Percentiles rank a stretch among this genome's conserved stretches.
These are phyloP conservation scores for Penicillium steckii DNA, from an alignment of 495 filamentous ascomycete genomes.

Conservation along the genomic window DNA sequence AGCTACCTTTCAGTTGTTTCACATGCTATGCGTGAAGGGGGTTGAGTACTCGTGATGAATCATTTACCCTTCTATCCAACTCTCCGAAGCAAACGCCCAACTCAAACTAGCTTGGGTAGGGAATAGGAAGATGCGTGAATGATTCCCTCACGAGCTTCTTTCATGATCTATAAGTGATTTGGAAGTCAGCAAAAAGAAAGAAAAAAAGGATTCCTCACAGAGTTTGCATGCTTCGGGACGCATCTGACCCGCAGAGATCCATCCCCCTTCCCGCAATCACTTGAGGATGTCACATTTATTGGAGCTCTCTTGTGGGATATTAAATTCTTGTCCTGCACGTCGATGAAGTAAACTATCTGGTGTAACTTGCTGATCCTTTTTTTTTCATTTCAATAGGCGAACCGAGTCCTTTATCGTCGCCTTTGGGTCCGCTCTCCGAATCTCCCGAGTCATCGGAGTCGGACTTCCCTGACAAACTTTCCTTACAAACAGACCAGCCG, in stretches of 20 bases:
- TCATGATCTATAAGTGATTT: neutral
- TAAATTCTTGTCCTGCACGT: slow-evolving; percentile 1
- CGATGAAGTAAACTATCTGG: neutral
- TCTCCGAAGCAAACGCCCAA: neutral
- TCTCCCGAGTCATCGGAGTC: slow-evolving; percentile 40
- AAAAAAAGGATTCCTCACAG: neutral
- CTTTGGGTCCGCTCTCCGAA: slow-evolving; percentile 41
- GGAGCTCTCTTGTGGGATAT: slow-evolving; percentile 4
- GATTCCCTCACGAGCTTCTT: neutral
- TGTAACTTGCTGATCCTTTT: slow-evolving; percentile 21
- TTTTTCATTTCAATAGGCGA: slow-evolving; percentile 41
- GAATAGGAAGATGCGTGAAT: neutral
- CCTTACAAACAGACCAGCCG: slow-evolving; percentile 38
- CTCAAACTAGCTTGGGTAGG: neutral
- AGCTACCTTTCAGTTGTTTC: slow-evolving; percentile 22
- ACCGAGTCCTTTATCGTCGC: slow-evolving; percentile 49
- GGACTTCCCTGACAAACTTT: slow-evolving; percentile 60
- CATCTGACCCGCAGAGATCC: slow-evolving; percentile 21
- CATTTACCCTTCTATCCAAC: neutral
- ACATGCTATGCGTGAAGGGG: slow-evolving; percentile 10
- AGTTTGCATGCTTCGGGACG: slow-evolving; percentile 11
- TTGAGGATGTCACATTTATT: slow-evolving; percentile 13
- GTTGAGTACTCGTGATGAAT: neutral
- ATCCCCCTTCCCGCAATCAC: slow-evolving; percentile 13
- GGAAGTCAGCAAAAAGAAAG: neutral